Conservation (phyloP, 2,329 filamentous ascomycete species). For the Ascochyta clinopodiicola region DNA sequence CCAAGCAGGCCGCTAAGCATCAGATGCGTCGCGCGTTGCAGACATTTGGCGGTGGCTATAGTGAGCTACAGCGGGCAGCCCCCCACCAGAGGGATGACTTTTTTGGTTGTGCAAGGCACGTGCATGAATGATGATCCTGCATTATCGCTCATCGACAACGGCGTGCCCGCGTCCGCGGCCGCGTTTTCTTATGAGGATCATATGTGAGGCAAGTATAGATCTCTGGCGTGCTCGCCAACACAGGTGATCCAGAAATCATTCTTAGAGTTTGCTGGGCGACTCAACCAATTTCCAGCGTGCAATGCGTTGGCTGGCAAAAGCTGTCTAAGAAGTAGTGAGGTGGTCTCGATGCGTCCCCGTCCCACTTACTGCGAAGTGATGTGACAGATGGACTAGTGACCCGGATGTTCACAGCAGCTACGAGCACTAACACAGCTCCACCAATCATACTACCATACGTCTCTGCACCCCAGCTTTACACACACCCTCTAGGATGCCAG, state of each 20-base stretch:
- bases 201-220: constrained; percentile 8
- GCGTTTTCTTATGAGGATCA: constrained; percentile 6
- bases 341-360: constrained; percentile 8
- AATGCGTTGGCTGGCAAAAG: constrained; percentile 4
- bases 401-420: neutral
- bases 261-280: constrained; percentile 3
- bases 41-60: constrained; percentile 15
- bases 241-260: neutral
- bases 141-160: constrained; percentile 3
- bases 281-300: constrained; percentile 2
- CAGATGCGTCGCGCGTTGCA: constrained; percentile 7
- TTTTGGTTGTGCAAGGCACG: neutral
- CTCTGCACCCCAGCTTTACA: constrained; percentile 18
- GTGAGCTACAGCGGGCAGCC: constrained; percentile 2
- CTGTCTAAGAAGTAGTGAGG: neutral
- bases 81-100: neutral
- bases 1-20: constrained; percentile 4
- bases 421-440: constrained; percentile 9
- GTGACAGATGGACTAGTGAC: neutral
- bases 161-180: constrained; percentile 5
- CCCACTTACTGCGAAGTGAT: constrained; percentile 11
- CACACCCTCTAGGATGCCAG: constrained; percentile 9
- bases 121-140: constrained; percentile 10
- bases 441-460: constrained; percentile 12
- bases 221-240: constrained; percentile 3